Conservation (phyloP, 83 land plant genomes). For the Thuja plicata region DNA sequence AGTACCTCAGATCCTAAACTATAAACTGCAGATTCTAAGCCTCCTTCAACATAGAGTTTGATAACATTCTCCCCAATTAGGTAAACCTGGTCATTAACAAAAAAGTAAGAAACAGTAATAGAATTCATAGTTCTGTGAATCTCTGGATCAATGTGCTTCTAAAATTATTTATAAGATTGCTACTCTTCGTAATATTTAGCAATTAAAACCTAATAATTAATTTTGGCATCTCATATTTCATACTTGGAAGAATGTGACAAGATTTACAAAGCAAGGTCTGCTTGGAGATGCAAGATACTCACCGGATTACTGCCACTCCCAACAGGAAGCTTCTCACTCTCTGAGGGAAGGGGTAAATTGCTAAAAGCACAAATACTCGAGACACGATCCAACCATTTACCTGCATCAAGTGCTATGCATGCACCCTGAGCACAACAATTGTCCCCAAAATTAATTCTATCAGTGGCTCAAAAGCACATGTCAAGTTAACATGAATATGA, state of each 20-base stretch:
- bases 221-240: background rate
- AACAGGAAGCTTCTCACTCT: conserved; percentile 91
- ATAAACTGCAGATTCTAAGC: conserved; percentile 46
- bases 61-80: conserved; percentile 71
- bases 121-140: background rate
- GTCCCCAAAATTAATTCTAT: background rate
- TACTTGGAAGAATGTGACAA: background rate
- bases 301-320: conserved; percentile 99
- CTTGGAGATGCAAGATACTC: conserved; percentile 27
- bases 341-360: conserved; percentile 58
- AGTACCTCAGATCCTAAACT: conserved; percentile 69
- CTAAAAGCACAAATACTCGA: conserved; percentile 60
- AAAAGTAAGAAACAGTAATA: background rate
- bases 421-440: conserved; percentile 70
- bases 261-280: background rate
- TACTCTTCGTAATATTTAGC: background rate
- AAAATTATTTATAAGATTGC: conserved; percentile 1
- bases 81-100: conserved; percentile 51
- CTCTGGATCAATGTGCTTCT: conserved; percentile 3
- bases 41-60: conserved; percentile 83
- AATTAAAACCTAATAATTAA: conserved; percentile 1
- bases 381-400: conserved; percentile 58
- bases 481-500: background rate
- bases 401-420: conserved; percentile 75
- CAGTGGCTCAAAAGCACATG: background rate